Base-by-base conservation (phyloP, 768 basidiomycete species). In the Suillus weaverae region DNA sequence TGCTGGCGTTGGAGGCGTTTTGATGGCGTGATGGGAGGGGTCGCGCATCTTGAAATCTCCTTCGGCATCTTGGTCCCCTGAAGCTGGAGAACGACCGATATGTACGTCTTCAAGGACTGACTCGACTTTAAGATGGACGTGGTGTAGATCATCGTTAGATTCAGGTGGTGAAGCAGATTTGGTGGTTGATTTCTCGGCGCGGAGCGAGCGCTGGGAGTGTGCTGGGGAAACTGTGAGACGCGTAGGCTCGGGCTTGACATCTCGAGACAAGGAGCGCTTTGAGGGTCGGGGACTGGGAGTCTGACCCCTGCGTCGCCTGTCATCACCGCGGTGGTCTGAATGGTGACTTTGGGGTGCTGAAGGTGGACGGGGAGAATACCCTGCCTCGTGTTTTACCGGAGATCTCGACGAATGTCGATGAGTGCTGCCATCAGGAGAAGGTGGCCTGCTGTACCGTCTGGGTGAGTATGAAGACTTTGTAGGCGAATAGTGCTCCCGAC, bases 51-150 rank as follows among this genome's bases (percentile, higher is more conserved):
- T 71, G 44, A 64, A 63, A 64, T 71, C 66, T 18, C 14, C 41
- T 60, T 68, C 71, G 60, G 44, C 70, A 48, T 66, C 70, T 65
- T n/a, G 66, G 33, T 53, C 36, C 66, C 73, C 61, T 41, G 38
- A 41, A 11, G 26, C 26, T 60, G 55, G 55, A 39, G 62, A 62
- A 20, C 32, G 35, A 57, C 22, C 54, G 20, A 33, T 3, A 35
- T 55, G 35, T 38, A 7, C 22, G 18, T 30, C 33, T 10, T 39
- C 56, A 26, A 38, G 9, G 38, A 39, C 18, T 18, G 36, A 26
- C 22, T 57, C 38, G 18, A 26, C 8, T 41, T 39, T 59, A 18
- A 59, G 14, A 36, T 7, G 36, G 4, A 26, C 26, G 26, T 26
- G 26, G 26, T 26, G 26, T 26, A 26, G 5, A 2, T 41, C 38